Conservation (phyloP, 345 rosid genomes). For the Bruguiera sexangula region DNA sequence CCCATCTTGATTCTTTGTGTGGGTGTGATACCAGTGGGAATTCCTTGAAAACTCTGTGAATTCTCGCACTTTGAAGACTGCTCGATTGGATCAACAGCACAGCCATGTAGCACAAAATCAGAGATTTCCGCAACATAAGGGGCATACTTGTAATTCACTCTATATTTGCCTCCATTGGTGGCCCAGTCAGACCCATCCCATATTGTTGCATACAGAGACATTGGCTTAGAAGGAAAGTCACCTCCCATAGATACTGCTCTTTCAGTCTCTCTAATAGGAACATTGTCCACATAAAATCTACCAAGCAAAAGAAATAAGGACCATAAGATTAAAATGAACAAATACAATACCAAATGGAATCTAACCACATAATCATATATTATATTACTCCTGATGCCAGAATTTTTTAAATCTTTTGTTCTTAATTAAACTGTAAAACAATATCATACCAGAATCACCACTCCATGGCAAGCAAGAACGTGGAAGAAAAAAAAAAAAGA, state of each 20-base stretch:
- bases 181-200: slow-evolving; percentile 99
- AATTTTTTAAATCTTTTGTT: neutral
- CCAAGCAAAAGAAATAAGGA: neutral
- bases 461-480: neutral
- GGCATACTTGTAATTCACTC: slow-evolving; percentile 90
- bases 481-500: neutral
- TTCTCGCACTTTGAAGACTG: slow-evolving; percentile 53
- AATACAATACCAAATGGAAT: neutral
- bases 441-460: neutral
- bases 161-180: slow-evolving; percentile 89
- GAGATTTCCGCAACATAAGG: slow-evolving; percentile 69
- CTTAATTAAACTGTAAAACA: neutral
- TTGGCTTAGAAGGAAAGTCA: slow-evolving; percentile 88
- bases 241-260: slow-evolving; percentile 74
- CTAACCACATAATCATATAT: neutral
- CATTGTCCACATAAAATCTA: slow-evolving; percentile 76
- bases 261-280: slow-evolving; percentile 76
- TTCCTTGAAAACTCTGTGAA: slow-evolving; percentile 25
- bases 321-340: neutral
- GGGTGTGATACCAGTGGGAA: slow-evolving; percentile 39
- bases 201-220: slow-evolving; percentile 91
- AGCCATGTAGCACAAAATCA: slow-evolving; percentile 74
- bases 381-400: neutral
- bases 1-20: slow-evolving; percentile 61
- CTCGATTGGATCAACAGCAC: slow-evolving; percentile 77